Conservation (phyloP, 2,329 filamentous ascomycete genomes). For the Ceratocystis smalleyi region DNA sequence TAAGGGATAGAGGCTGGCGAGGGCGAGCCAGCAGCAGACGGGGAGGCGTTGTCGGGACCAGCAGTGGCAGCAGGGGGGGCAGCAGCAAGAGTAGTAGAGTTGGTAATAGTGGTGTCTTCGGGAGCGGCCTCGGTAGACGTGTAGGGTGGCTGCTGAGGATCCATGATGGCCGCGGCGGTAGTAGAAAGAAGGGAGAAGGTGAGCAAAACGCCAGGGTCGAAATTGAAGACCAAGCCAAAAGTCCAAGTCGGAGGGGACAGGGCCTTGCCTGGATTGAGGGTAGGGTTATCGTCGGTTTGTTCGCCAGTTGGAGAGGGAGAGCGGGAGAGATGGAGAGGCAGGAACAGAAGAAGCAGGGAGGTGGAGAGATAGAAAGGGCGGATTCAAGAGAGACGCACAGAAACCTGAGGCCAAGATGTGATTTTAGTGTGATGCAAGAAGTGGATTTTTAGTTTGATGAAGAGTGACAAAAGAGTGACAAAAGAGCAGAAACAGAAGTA, state of each 20-base stretch:
- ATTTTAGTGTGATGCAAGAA: not conserved
- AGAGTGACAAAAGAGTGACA: not conserved
- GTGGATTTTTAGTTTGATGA: not conserved
- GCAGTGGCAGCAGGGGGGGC: conserved; percentile 9
- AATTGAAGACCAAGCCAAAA: too few species aligned
- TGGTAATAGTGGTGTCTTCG: conserved; percentile 9
- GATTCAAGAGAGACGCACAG: not conserved
- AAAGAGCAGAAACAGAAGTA: not conserved
- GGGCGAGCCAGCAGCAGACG: not conserved
- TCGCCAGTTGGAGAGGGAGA: not conserved
- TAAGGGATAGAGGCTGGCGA: conserved; percentile 18
- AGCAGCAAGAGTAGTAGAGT: not conserved
- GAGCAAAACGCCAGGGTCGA: too few species aligned
- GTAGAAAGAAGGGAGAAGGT: too few species aligned
- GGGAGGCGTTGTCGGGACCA: not conserved
- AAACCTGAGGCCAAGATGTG: not conserved
- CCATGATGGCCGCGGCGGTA: conserved; percentile 5
- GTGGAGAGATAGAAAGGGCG: not conserved
- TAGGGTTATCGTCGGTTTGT: too few species aligned
- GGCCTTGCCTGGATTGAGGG: too few species aligned
- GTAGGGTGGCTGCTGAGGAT: conserved; percentile 14
- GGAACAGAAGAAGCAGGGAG: not conserved
- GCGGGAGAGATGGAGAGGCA: not conserved
- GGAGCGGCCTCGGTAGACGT: conserved; percentile 6
- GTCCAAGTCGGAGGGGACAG: too few species aligned